Base-by-base conservation (phyloP, 805 yeast species). In the Lipomyces starkeyi region DNA sequence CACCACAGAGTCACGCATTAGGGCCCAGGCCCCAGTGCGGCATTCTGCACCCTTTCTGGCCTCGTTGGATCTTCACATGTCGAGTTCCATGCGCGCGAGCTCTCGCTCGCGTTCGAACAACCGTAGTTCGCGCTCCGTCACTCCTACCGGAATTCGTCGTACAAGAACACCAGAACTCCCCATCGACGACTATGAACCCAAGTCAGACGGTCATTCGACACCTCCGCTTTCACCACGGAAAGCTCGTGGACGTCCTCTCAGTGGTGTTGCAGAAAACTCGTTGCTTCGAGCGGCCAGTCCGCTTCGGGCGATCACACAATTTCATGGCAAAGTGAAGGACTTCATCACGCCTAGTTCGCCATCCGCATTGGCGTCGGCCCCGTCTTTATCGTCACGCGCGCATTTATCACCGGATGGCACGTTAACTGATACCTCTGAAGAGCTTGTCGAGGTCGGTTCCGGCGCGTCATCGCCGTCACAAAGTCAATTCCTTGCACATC, bases 401-500 rank as follows among this genome's bases (percentile, higher is more conserved):
- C 53, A 20, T 34, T 8, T 40, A 17, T 22, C n/a, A 7, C 53
- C 27, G 22, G 54, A 61, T n/a, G 53, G 59, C 13, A 13, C 52
- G 17, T n/a, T 53, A 14, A 54, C 61, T 11, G 66, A 66, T 25
- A 47, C 65, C 27, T 58, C 67, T 32, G 71, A 67, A 9, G 71
- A 67, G 2, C 56, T 67, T 14, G 64, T 64, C n/a, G 68, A 67
- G 47, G 69, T 66, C 34, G 66, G 40, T 2, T 49, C 58, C 22
- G 40, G 59, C 20, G 47, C 47, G 40, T 57, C 34, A 34, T 56
- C 66, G 25, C 55, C 67, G 20, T 59, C 64, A 11, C 60, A 64
- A 29, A 60, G 55, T 22, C 58, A 37, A 40, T 27, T 20, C 56
- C 56, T 27, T 8, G 37, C 53, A 17, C 22, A 27, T 17, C 52